Conservation (phyloP, 2,329 filamentous ascomycete genomes). For the Lecanicillium sp. region DNA sequence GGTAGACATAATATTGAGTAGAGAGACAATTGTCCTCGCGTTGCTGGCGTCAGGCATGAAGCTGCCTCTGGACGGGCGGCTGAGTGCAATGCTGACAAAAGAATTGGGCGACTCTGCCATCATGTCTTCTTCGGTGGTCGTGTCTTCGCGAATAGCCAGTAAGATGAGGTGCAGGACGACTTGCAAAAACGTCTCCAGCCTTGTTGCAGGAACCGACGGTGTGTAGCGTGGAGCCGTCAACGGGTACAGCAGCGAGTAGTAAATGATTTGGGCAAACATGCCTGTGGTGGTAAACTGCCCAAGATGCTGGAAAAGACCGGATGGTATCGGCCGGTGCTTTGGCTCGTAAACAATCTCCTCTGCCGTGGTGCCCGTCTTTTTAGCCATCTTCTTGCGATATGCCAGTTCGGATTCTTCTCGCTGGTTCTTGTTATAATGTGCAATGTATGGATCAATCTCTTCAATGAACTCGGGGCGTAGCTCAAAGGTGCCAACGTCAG, state of each 20-base stretch:
- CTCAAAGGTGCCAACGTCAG: constrained; percentile 90
- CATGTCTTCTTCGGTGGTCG: constrained; percentile 46
- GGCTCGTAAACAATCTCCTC: constrained; percentile 91
- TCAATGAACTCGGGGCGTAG: constrained; percentile 80
- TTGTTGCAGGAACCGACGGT: constrained; percentile 68
- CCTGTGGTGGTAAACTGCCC: constrained; percentile 74
- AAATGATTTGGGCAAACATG: constrained; percentile 84
- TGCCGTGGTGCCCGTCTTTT: constrained; percentile 71
- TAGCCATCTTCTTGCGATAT: constrained; percentile 80
- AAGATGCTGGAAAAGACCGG: constrained; percentile 70
- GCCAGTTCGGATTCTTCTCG: constrained; percentile 89
- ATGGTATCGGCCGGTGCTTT: constrained; percentile 65
- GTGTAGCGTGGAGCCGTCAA: constrained; percentile 61
- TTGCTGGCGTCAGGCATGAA: constrained; percentile 48
- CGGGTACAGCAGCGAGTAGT: constrained; percentile 79
- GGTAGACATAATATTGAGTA: constrained; percentile 53
- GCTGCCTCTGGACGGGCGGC: constrained; percentile 53
- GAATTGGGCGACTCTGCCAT: constrained; percentile 46
- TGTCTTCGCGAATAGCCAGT: constrained; percentile 79
- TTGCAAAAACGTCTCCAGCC: constrained; percentile 86
- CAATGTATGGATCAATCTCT: constrained; percentile 89
- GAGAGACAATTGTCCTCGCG: constrained; percentile 55
- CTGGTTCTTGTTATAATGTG: constrained; percentile 95
- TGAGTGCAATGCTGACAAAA: constrained; percentile 66
- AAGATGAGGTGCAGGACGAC: constrained; percentile 83